Conservation (phyloP, 257 asterid genomes). For the Salvia splendens region DNA sequence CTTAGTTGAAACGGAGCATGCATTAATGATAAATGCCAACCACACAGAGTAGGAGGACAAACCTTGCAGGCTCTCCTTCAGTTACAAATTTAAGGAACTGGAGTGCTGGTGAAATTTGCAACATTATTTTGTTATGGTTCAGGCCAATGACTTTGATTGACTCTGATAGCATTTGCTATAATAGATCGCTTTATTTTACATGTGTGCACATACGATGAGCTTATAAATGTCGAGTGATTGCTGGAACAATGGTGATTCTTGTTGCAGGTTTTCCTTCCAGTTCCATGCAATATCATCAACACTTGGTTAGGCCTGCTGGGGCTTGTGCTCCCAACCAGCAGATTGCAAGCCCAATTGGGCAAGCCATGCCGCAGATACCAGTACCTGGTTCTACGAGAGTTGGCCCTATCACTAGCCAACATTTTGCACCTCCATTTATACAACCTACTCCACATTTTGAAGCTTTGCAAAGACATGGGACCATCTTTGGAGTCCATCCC, state of each 20-base stretch:
- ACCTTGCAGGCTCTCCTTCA: neutral
- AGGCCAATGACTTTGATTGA: neutral
- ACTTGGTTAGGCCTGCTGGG: constrained; percentile 29
- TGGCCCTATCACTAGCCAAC: constrained; percentile 34
- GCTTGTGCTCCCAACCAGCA: constrained; percentile 26
- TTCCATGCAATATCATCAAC: constrained; percentile 44
- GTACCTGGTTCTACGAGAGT: constrained; percentile 19
- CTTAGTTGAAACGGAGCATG: constrained; percentile 8
- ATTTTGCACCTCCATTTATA: constrained; percentile 27
- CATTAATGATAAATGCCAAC: neutral
- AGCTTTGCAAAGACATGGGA: constrained; percentile 9
- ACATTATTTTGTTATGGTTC: neutral
- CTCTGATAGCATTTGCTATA: neutral
- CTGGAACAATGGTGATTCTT: constrained; percentile 9
- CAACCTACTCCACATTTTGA: constrained; percentile 36
- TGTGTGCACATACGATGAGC: neutral
- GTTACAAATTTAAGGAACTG: neutral
- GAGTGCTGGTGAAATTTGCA: neutral
- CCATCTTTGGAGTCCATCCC: constrained; percentile 31
- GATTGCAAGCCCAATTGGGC: constrained; percentile 2
- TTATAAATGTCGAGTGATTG: neutral
- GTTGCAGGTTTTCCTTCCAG: constrained; percentile 47
- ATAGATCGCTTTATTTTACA: neutral
- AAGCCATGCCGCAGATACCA: constrained; percentile 24
- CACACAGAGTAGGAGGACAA: neutral